These are phyloP conservation scores for Tulasnella sp. DNA, from an alignment of 768 basidiomycete genomes.

Conservation along the genomic window DNA sequence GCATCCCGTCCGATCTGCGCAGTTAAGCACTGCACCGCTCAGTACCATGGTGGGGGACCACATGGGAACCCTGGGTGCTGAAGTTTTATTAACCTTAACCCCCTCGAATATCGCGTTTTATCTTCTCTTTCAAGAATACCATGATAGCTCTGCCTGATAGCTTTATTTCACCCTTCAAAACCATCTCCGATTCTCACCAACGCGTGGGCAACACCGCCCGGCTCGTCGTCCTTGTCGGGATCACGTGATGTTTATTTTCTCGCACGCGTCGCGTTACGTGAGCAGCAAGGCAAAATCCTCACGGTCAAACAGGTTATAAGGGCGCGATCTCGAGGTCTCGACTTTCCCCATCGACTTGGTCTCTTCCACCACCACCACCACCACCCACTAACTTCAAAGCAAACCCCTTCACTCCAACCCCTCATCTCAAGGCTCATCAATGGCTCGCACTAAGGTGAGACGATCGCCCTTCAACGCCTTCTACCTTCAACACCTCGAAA, in stretches of 20 bases:
- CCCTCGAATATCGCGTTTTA: not conserved
- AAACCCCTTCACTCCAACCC: not conserved
- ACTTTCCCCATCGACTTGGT: not conserved
- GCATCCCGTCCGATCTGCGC: not conserved
- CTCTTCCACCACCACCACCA: not conserved
- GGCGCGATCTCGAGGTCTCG: not conserved
- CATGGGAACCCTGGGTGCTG: not conserved
- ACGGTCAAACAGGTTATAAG: not conserved
- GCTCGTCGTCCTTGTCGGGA: not conserved
- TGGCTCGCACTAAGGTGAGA: constrained; percentile 85
- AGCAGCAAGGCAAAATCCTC: not conserved
- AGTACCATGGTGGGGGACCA: not conserved
- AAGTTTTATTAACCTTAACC: not conserved
- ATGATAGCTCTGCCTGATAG: not conserved
- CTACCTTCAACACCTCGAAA: not conserved
- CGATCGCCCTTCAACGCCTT: too few species aligned
- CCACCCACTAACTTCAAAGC: not conserved
- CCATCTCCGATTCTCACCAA: not conserved
- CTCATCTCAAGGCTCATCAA: constrained; percentile 23
- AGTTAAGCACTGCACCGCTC: not conserved
- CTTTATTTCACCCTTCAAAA: not conserved
- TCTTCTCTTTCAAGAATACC: not conserved
- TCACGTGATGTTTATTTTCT: not conserved
- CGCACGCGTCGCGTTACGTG: not conserved
- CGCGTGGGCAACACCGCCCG: not conserved